Evolutionary conservation across 2,329 filamentous ascomycete species (phyloP), one percentile per base, ranked within the genome.

Genomic region (Elsinoe australis): DNA sequence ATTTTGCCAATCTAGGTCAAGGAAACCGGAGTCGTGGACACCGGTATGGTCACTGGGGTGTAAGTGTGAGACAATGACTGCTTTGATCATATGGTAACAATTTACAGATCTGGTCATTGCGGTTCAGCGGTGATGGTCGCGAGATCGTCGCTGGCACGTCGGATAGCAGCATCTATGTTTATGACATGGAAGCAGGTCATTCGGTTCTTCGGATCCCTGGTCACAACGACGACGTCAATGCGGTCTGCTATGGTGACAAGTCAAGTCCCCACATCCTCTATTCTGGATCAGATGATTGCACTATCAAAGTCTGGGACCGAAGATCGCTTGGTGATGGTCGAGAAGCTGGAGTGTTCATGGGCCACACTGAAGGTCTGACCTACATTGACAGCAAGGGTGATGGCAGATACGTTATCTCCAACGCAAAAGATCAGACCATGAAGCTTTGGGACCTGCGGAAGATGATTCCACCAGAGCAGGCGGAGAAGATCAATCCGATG

Each of bases 361-460:
- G 79, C 5, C 79, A 82, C 56, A 82, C 77, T 0, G 79, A 82
- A 62, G 79, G 79, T 5, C 56, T 83, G 42, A 82, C 79, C 0
- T 82, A 81, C 52, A 78, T 83, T 26, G 79, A 82, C 61, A 90
- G 84, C 65, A 90, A 96, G 73, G 87, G 85, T 32, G 87, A 95
- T 59, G 80, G 81, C 2, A 78, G 90, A 49, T 96, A 96, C 63
- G 84, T 96, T 6, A 77, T 98, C 19, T 89, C 83, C 55, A 98
- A 98, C 59, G 87, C 81, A 53, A 98, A 96, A 62, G 92, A 98
- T 61, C 92, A 96, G 65, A 90, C 83, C 33, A 94, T 94, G 79
- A 96, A 96, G 67, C 75, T 98, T 0, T 98, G 92, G 92, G 92
- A 98, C 64, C 64, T 95, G 49, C 76, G 90, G 45, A 94, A 86